These are phyloP conservation scores for Sphagnurus paluster DNA, from an alignment of 1,284 basidiomycete species.

Conservation along the genomic window DNA sequence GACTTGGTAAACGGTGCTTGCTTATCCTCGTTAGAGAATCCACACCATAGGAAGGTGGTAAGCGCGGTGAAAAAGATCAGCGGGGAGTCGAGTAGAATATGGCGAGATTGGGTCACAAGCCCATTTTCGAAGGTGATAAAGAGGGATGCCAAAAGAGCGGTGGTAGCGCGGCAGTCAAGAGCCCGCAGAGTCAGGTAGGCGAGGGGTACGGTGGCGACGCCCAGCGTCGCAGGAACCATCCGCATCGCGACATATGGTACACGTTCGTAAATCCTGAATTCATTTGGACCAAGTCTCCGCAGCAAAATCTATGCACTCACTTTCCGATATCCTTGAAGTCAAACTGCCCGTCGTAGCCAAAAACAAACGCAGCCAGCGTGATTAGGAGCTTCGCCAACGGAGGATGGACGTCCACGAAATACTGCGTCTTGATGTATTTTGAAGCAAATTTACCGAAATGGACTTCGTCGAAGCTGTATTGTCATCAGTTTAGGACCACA, in stretches of 20 bases:
- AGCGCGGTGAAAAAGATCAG: slow-evolving; percentile 97
- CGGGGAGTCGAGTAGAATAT: slow-evolving; percentile 97
- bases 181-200: slow-evolving; percentile 93
- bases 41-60: slow-evolving; percentile 84
- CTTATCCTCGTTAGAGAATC: slow-evolving; percentile 91
- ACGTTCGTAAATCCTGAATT: slow-evolving; percentile 70
- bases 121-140: slow-evolving; percentile 98
- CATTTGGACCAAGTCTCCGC: slow-evolving; percentile 5
- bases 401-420: slow-evolving; percentile 97
- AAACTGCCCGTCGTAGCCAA: slow-evolving; percentile 92
- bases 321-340: slow-evolving; percentile 98
- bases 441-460: slow-evolving; percentile 95
- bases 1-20: slow-evolving; percentile 75
- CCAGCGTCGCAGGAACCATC: slow-evolving; percentile 86
- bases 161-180: slow-evolving; percentile 87
- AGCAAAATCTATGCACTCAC: slow-evolving; percentile 45
- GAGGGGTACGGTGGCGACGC: slow-evolving; percentile 86
- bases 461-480: slow-evolving; percentile 88
- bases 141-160: slow-evolving; percentile 86
- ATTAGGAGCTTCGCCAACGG: slow-evolving; percentile 96
- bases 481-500: neutral
- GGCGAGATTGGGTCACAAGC: slow-evolving; percentile 91
- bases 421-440: slow-evolving; percentile 88
- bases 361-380: slow-evolving; percentile 85
- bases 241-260: slow-evolving; percentile 98